Evolutionary conservation across 345 rosid genomes (phyloP).

Genomic region (Populus davidiana): DNA sequence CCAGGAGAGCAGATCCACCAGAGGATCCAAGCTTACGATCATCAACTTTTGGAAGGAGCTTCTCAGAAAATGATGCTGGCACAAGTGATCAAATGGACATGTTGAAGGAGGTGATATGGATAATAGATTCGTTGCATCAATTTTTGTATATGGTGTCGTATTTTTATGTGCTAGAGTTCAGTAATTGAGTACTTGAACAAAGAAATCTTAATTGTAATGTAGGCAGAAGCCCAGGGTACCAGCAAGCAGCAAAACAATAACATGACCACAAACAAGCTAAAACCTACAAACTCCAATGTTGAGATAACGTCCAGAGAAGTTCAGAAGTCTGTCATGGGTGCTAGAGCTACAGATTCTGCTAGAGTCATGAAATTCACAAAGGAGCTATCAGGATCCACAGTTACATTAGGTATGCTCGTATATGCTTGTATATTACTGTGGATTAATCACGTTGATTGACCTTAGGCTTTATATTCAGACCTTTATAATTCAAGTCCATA

Average conservation of each 20-base stretch:
- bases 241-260: slow-evolving; percentile 39
- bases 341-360: slow-evolving; percentile 83
- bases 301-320: slow-evolving; percentile 48
- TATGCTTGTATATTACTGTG: neutral
- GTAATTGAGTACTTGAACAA: neutral
- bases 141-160: neutral
- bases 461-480: neutral
- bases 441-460: neutral
- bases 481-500: neutral
- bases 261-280: slow-evolving; percentile 41
- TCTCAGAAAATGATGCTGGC: slow-evolving; percentile 68
- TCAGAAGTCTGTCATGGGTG: slow-evolving; percentile 55
- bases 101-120: slow-evolving; percentile 44
- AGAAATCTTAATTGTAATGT: slow-evolving; percentile 10
- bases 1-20: slow-evolving; percentile 67
- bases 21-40: slow-evolving; percentile 46
- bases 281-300: slow-evolving; percentile 42
- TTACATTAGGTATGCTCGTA: slow-evolving; percentile 59
- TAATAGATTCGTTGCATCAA: neutral
- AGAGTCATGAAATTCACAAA: slow-evolving; percentile 82
- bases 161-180: neutral
- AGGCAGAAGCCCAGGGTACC: slow-evolving; percentile 50
- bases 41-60: slow-evolving; percentile 64
- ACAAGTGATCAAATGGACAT: slow-evolving; percentile 47
- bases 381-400: slow-evolving; percentile 70